phyloP scores from a whole-genome alignment of 73 alveolate genomes.

The Uronychia setigera region DNA sequence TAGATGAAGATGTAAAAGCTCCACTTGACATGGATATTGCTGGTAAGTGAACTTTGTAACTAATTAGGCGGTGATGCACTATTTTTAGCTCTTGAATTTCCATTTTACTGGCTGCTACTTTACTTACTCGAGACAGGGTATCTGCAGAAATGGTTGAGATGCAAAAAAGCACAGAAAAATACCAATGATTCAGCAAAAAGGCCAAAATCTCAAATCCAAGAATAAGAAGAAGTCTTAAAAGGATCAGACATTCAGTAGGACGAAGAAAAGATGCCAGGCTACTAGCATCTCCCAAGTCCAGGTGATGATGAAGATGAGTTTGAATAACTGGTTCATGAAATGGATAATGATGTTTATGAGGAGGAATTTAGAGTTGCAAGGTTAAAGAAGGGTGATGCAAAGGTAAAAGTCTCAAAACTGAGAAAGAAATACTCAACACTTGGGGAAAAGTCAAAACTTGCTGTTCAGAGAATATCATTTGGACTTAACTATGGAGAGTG shows the following conservation, averaged over 20 bases:
- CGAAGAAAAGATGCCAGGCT: too few species aligned
- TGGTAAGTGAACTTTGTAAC: not conserved
- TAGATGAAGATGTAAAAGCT: not conserved
- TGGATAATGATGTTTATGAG: slow-evolving; percentile 62
- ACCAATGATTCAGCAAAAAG: not conserved
- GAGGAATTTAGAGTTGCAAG: slow-evolving; percentile 48
- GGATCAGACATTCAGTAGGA: not conserved
- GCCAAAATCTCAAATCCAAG: not conserved
- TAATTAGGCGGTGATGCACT: slow-evolving; percentile 65
- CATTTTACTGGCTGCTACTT: slow-evolving; percentile 23
- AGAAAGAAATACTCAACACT: slow-evolving; percentile 65
- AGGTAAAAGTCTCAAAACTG: slow-evolving; percentile 61
- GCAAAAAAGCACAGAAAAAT: not conserved
- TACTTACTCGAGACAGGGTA: slow-evolving; percentile 25
- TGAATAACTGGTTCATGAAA: too few species aligned
- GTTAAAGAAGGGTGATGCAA: slow-evolving; percentile 50
- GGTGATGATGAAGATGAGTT: not conserved
- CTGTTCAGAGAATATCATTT: slow-evolving; percentile 81
- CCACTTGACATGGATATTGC: slow-evolving; percentile 30
- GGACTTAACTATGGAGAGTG: slow-evolving; percentile 92
- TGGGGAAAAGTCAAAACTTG: slow-evolving; percentile 59
- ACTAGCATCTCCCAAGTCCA: not conserved
- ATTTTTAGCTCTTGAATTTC: slow-evolving; percentile 15
- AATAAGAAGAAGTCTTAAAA: not conserved
- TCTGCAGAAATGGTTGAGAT: not conserved